A percentile compares a stretch with the other conserved stretches of the same genome.
These are phyloP conservation scores for Tothia fuscella DNA, from an alignment of 2,329 filamentous ascomycete species.

Conservation along the genomic window DNA sequence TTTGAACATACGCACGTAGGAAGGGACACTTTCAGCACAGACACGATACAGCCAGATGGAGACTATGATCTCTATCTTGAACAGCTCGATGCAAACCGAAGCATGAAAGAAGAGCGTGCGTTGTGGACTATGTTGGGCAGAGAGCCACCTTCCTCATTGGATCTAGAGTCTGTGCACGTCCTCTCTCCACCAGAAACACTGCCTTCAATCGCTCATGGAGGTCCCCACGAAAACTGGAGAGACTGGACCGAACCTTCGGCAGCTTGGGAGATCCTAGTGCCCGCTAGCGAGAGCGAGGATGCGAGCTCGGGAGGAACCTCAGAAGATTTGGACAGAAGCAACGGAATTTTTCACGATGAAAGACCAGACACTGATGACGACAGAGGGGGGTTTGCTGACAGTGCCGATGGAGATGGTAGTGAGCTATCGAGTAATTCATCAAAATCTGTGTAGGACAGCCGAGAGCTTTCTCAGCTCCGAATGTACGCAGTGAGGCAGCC, in stretches of 20 bases:
- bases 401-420: too few relatives aligned
- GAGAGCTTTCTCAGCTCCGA: too few relatives aligned
- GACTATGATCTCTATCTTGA: conserved; percentile 35
- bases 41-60: conserved; percentile 12
- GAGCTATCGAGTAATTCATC: too few relatives aligned
- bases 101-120: conserved; percentile 31
- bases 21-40: conserved; percentile 19
- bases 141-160: conserved; percentile 13
- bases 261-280: conserved; percentile 42
- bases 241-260: conserved; percentile 32
- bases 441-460: too few relatives aligned
- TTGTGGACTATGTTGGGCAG: conserved; percentile 33
- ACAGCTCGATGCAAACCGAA: conserved; percentile 33
- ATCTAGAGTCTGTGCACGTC: conserved; percentile 15
- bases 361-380: too few relatives aligned
- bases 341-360: too few relatives aligned
- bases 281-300: too few relatives aligned
- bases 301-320: conserved; percentile 12
- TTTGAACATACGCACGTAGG: conserved; percentile 11
- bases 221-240: conserved; percentile 36
- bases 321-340: conserved; percentile 9
- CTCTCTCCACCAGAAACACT: conserved; percentile 15
- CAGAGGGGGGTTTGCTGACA: too few relatives aligned
- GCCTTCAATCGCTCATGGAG: conserved; percentile 21
- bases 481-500: too few relatives aligned